phyloP scores from a whole-genome alignment of 2,329 filamentous ascomycete species.

The Lasiodiplodia citricola region DNA sequence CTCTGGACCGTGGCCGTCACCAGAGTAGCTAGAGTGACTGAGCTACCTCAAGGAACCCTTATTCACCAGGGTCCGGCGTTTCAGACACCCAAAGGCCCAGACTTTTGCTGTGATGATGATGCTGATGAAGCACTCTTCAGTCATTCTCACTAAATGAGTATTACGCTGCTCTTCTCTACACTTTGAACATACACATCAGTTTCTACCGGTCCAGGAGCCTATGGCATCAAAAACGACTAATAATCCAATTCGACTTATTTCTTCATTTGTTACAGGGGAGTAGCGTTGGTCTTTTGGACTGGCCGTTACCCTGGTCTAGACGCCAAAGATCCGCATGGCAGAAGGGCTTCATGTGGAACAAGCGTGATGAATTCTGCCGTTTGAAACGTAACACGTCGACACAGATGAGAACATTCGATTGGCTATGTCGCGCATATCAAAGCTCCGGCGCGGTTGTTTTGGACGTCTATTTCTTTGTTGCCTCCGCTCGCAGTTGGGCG shows the following conservation, averaged over 20 bases:
- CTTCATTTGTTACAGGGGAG: not conserved
- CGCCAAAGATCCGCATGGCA: not conserved
- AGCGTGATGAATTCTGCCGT: not conserved
- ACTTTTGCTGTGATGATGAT: no score
- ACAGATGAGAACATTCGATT: not conserved
- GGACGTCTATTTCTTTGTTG: constrained; percentile 6
- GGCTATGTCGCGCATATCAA: not conserved
- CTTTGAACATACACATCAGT: not conserved
- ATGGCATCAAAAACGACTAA: not conserved
- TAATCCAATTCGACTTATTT: not conserved
- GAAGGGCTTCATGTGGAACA: not conserved
- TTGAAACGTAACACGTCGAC: not conserved
- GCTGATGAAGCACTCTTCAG: not conserved
- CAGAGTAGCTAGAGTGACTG: not conserved
- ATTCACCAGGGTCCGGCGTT: constrained; percentile 12
- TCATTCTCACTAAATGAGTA: not conserved
- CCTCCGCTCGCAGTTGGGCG: not conserved
- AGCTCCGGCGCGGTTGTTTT: not conserved
- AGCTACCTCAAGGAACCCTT: constrained; percentile 10
- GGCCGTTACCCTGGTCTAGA: not conserved
- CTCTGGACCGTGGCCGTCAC: not conserved
- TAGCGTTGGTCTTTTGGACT: no score
- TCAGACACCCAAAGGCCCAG: constrained; percentile 6
- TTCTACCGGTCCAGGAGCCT: not conserved
- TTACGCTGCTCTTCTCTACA: not conserved